phyloP scores from a whole-genome alignment of 164 flowering plant genomes.

The Kingdonia uniflora region DNA sequence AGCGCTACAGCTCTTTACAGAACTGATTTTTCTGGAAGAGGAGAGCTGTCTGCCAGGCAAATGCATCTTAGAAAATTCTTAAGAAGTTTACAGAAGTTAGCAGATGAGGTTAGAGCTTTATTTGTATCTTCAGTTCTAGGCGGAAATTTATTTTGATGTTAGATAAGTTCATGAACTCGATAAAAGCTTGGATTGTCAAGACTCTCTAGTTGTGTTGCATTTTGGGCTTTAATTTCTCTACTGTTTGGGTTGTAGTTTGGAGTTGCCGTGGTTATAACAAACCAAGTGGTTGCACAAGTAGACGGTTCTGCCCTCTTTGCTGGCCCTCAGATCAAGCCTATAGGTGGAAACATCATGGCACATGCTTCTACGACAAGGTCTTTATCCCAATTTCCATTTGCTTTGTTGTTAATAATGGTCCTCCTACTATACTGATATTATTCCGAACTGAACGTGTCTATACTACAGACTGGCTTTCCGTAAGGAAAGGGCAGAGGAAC shows the following conservation, averaged over 20 bases:
- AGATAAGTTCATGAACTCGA: neutral
- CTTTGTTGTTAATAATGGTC: neutral
- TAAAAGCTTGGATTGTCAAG: neutral
- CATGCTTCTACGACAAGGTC: slow-evolving; percentile 97
- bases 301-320: slow-evolving; percentile 91
- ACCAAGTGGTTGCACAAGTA: slow-evolving; percentile 98
- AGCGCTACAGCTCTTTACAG: slow-evolving; percentile 10
- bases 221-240: no score
- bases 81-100: slow-evolving; percentile 78
- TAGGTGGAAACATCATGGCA: slow-evolving; percentile 98
- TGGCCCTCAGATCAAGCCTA: slow-evolving; percentile 93
- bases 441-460: neutral
- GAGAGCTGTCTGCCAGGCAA: slow-evolving; percentile 93
- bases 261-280: slow-evolving; percentile 93
- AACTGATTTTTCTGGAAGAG: slow-evolving; percentile 68
- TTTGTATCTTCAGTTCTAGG: neutral
- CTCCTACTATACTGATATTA: neutral
- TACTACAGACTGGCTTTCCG: slow-evolving; percentile 66
- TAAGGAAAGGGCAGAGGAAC: slow-evolving; percentile 90
- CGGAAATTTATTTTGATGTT: neutral
- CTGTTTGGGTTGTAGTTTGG: slow-evolving; percentile 52
- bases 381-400: no score
- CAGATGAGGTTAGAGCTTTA: slow-evolving; percentile 62
- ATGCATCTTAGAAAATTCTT: slow-evolving; percentile 38
- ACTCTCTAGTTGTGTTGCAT: neutral